A percentile compares a stretch with the other conserved stretches of the same genome.
Conservation (phyloP, 306 rosid genomes). For the Ammopiptanthus mongolicus region DNA sequence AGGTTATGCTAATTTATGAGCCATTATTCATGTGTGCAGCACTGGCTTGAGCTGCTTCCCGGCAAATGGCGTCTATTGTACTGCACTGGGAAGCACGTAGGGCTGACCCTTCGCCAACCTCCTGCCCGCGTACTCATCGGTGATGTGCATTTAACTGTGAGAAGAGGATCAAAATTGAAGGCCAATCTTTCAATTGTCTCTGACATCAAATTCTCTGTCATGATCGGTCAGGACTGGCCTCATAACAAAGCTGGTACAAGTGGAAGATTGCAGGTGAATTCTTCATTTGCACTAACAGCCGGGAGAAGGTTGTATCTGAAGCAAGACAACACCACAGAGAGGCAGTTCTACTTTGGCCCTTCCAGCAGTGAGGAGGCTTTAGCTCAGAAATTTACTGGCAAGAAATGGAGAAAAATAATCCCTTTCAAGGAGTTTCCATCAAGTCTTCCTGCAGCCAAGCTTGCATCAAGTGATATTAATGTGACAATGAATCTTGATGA, state of each 20-base stretch:
- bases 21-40: slow-evolving; percentile 37
- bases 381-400: slow-evolving; percentile 56
- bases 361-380: slow-evolving; percentile 43
- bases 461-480: slow-evolving; percentile 57
- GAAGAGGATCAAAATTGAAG: slow-evolving; percentile 48
- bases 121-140: slow-evolving; percentile 71
- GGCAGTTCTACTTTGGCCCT: slow-evolving; percentile 33
- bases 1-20: background rate
- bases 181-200: slow-evolving; percentile 53
- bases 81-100: slow-evolving; percentile 91
- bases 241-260: slow-evolving; percentile 68
- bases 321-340: slow-evolving; percentile 49
- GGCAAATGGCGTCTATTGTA: slow-evolving; percentile 96
- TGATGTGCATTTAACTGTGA: slow-evolving; percentile 61
- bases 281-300: slow-evolving; percentile 50
- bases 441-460: slow-evolving; percentile 85
- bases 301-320: slow-evolving; percentile 72
- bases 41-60: slow-evolving; percentile 82
- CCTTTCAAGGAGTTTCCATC: slow-evolving; percentile 90
- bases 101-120: slow-evolving; percentile 84
- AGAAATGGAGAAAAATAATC: slow-evolving; percentile 69
- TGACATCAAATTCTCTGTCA: slow-evolving; percentile 66
- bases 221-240: slow-evolving; percentile 84
- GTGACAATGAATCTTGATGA: slow-evolving; percentile 63
- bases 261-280: slow-evolving; percentile 65